phyloP scores from a whole-genome alignment of 768 basidiomycete genomes.

The Gyrodon lividus region DNA sequence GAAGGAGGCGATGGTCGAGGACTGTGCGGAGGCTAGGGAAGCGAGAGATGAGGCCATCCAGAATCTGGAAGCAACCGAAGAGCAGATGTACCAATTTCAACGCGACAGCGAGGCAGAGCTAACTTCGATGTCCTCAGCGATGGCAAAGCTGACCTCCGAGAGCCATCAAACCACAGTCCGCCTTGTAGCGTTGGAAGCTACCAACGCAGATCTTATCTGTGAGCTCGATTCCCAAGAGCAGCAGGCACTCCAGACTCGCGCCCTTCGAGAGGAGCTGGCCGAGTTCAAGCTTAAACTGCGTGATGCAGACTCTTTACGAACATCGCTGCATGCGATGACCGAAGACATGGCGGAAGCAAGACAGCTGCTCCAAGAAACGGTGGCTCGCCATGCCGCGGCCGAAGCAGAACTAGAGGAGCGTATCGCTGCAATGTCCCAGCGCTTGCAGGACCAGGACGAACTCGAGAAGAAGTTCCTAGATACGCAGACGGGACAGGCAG shows the following conservation, averaged over 20 bases:
- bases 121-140: slow-evolving; percentile 37
- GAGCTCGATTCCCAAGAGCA: slow-evolving; percentile 18
- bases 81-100: slow-evolving; percentile 16
- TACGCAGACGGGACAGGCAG: slow-evolving; percentile 6
- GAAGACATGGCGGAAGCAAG: slow-evolving; percentile 37
- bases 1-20: slow-evolving; percentile 81
- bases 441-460: slow-evolving; percentile 13
- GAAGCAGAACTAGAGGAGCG: slow-evolving; percentile 34
- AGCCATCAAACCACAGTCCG: slow-evolving; percentile 26
- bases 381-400: slow-evolving; percentile 33
- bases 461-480: slow-evolving; percentile 10
- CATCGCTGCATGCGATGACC: slow-evolving; percentile 35
- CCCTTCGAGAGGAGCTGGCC: not conserved
- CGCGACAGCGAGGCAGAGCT: slow-evolving; percentile 36
- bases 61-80: slow-evolving; percentile 58
- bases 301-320: slow-evolving; percentile 38
- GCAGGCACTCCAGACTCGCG: not conserved
- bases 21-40: slow-evolving; percentile 76
- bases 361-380: slow-evolving; percentile 33
- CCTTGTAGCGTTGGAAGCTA: slow-evolving; percentile 13
- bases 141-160: slow-evolving; percentile 36
- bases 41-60: slow-evolving; percentile 63
- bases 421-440: slow-evolving; percentile 19
- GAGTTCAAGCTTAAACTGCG: slow-evolving; percentile 9
- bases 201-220: slow-evolving; percentile 14